These are phyloP conservation scores for Pseudogymnoascus verrucosus DNA, from an alignment of 2,329 filamentous ascomycete species.

Conservation along the genomic window DNA sequence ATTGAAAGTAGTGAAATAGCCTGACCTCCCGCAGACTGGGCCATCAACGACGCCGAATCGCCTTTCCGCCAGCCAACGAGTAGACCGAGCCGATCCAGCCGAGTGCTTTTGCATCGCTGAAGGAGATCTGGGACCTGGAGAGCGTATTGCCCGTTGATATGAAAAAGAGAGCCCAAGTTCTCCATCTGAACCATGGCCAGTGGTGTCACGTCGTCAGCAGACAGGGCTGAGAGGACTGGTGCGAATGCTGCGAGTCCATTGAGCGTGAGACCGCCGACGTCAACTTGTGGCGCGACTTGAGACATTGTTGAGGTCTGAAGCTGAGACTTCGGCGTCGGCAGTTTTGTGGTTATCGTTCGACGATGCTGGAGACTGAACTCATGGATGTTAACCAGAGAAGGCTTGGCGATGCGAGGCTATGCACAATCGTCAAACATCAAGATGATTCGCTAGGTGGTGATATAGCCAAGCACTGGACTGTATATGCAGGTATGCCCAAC, in stretches of 20 bases:
- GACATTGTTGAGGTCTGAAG: neutral
- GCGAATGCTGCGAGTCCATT: neutral
- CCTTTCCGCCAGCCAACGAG: constrained; percentile 16
- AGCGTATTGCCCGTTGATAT: constrained; percentile 13
- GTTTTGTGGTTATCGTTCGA: neutral
- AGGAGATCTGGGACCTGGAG: constrained; percentile 13
- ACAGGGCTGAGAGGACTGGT: constrained; percentile 12
- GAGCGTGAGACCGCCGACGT: neutral
- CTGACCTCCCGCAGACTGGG: neutral
- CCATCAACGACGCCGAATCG: constrained; percentile 14
- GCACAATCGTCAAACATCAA: neutral
- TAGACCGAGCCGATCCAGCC: constrained; percentile 12
- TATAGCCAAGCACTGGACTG: neutral
- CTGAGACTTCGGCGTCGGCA: neutral
- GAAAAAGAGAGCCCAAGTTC: constrained; percentile 13
- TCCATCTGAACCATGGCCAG: constrained; percentile 17
- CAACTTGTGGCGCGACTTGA: neutral
- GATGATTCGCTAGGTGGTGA: neutral
- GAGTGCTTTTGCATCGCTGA: constrained; percentile 9
- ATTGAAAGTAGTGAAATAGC: neutral
- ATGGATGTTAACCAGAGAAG: neutral
- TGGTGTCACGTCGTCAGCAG: constrained; percentile 15
- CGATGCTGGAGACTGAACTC: neutral
- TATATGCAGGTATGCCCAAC: neutral
- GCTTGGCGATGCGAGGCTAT: neutral